These are phyloP conservation scores for Trichopus zeylanicus DNA, from an alignment of 116 monocot genomes.

Conservation along the genomic window DNA sequence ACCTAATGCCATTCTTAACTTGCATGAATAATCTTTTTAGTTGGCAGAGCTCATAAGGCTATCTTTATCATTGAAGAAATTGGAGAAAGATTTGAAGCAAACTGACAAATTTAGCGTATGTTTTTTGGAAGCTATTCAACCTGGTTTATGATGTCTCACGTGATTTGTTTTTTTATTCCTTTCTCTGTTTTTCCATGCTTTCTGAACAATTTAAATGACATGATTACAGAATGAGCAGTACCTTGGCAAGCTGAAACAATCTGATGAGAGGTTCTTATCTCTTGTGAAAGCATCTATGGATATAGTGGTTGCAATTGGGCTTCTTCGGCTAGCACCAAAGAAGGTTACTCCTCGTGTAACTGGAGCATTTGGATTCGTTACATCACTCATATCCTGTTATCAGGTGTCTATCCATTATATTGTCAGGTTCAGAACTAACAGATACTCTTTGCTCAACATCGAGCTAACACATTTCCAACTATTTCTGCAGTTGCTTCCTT, in stretches of 20 bases:
- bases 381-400: conserved; percentile 89
- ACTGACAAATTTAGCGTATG: conserved; percentile 47
- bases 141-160: neutral
- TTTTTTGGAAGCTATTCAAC: neutral
- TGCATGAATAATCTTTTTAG: conserved; percentile 9
- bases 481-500: conserved; percentile 63
- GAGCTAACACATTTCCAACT: neutral
- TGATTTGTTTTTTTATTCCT: neutral
- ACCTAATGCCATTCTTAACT: neutral
- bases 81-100: conserved; percentile 68
- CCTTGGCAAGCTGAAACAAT: conserved; percentile 42
- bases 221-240: conserved; percentile 89
- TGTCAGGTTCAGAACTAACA: neutral
- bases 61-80: conserved; percentile 59
- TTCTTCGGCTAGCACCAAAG: conserved; percentile 84
- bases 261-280: conserved; percentile 67
- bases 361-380: conserved; percentile 68
- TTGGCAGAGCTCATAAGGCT: conserved; percentile 72
- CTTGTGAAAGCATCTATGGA: conserved; percentile 82
- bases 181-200: neutral
- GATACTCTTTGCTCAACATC: neutral
- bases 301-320: conserved; percentile 83
- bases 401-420: conserved; percentile 42
- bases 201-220: no score
- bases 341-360: conserved; percentile 82